These are phyloP conservation scores for Pseudozyma flocculosa DNA, from an alignment of 1,284 basidiomycete genomes.

Conservation along the genomic window DNA sequence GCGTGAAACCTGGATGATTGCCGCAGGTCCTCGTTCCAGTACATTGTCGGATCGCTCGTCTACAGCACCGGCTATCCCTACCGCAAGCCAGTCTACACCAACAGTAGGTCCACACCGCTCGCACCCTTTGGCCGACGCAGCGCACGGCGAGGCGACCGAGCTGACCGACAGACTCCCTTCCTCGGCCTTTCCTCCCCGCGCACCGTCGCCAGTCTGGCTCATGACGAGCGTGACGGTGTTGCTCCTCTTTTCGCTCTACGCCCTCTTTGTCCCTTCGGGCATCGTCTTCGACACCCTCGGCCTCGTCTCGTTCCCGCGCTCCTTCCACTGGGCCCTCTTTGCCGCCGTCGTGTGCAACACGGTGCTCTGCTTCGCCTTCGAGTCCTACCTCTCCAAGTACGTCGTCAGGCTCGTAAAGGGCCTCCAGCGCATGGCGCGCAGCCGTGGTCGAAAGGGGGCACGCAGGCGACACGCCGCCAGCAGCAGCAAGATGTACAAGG, in stretches of 20 bases:
- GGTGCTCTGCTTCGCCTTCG: constrained; percentile 72
- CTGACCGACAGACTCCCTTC: no score
- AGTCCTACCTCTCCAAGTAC: constrained; percentile 59
- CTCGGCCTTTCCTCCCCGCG: no score
- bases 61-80: constrained; percentile 98
- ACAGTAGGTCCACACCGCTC: constrained; percentile 68
- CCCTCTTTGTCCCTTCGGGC: constrained; percentile 64
- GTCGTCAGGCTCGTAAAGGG: constrained; percentile 35
- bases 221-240: constrained; percentile 42
- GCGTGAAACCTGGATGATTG: no score
- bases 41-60: constrained; percentile 91
- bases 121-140: no score
- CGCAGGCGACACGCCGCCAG: constrained; percentile 5
- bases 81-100: constrained; percentile 90
- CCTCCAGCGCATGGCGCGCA: constrained; percentile 17
- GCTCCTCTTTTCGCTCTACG: constrained; percentile 39
- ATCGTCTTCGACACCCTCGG: constrained; percentile 70
- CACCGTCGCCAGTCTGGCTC: constrained; percentile 37
- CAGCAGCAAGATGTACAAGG: constrained; percentile 41
- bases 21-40: constrained; percentile 86
- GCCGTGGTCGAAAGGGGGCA: constrained; percentile 5
- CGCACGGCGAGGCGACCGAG: no score
- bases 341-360: constrained; percentile 75
- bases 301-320: constrained; percentile 73
- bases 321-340: constrained; percentile 72